Base-by-base conservation (phyloP, 768 basidiomycete species). In the Boletus patriciae region DNA sequence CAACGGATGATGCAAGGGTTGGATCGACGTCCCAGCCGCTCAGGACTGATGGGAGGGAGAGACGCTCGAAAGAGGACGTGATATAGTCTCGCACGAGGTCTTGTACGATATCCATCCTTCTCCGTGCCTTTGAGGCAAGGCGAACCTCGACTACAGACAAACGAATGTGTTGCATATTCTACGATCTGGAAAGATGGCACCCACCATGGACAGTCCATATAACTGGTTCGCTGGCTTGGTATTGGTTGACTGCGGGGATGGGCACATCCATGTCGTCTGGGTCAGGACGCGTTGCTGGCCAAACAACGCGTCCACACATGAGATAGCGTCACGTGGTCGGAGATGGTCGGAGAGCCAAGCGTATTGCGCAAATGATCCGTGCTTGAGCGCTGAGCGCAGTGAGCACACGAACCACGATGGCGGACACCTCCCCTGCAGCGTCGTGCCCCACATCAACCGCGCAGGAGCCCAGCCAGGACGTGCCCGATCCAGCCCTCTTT, bases 21-120 rank as follows among this genome's bases (percentile, higher is more conserved):
- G 84, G 79, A 25, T 89, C 78, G 34, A 85, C 84, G 58, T 90
- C 82, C 92, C 93, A 97, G 21, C 92, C 93, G 40, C 80, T 76
- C 6, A 96, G 74, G 16, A 77, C 78, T 7, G 87, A 89, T 8
- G 90, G 87, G 18, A 92, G 77, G 44, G 81, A 78, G 34, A 96
- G 78, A 19, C 84, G 80, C 46, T 86, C 81, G 52, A 86, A 84
- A 11, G 87, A 86, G 18, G 73, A 66, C 18, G 71, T 68, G 41
- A 86, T 74, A 61, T 75, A 91, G 23, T 81, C 70, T 50, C 80
- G 75, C 8, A 94, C 86, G 43, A 82, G 76, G 44, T 76, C 80
- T 53, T 87, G 78, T 58, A 95, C 84, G 27, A 85, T 83, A 55
- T 94, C 90, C 72, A 90, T 84, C 16, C 90, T 85, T 25, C 86